Base-by-base conservation (phyloP, 192 early-diverging fungal genomes). In the Backusella luteola region DNA sequence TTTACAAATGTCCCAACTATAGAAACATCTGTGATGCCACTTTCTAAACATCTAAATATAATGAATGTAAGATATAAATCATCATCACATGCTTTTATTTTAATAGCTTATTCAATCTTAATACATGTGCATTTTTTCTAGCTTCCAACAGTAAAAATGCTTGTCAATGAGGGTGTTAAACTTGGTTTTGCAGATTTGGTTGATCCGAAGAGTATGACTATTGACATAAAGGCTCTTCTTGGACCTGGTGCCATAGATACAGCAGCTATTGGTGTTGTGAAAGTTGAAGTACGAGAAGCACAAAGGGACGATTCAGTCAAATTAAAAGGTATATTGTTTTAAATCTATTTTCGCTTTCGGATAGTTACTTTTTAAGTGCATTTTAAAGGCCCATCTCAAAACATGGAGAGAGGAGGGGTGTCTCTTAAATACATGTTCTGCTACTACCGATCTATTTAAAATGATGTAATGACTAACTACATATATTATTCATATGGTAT, bases 1-100 rank as follows among this genome's bases (percentile, higher is more conserved):
- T 80, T 80, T 36, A 76, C 79, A 4, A 76, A 38, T 52, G 72
- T 76, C 6, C 79, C 75, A 14, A 63, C 11, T 8, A 80, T 80
- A 26, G 74, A 76, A 73, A 80, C 75, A 6, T 67, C 75, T 26
- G 79, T 80, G 17, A 80, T 80, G 79, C 75, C 79, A n/a, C n/a
- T 80, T 8, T 63, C 75, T 17, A 76, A 76, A 49, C 74, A 80
- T 44, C 34, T 80, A 17, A 80, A 80, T 69, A 66, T 80, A 15
- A 80, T 80, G 79, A 70, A 66, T 15, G 75, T 70, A 76, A 63
- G 67, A 17, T 36, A 14, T 8, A 34, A 8, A 21, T 49, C 3
- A 32, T 11, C 1, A 66, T 17, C 26, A 67, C 5, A 29, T 68
- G 14, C 1, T 19, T 35, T 19, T 68, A 68, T 35, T 68, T 35